phyloP scores from a whole-genome alignment of 371 early-diverging fungal genomes.

The Apophysomyces trapeziformis region DNA sequence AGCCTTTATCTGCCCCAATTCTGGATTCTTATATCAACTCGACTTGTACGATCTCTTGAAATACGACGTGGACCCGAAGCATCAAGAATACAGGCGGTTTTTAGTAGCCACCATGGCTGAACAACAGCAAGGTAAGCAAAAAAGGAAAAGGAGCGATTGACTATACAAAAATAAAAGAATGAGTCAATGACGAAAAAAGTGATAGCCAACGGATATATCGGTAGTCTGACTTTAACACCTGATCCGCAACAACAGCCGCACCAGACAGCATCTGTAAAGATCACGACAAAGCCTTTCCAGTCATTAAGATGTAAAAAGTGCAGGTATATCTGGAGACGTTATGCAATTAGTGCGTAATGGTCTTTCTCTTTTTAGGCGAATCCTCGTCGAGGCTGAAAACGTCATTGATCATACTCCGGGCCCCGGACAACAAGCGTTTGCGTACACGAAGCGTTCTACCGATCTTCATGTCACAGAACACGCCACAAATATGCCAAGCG shows the following conservation, averaged over 20 bases:
- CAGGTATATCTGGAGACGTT: conserved; percentile 20
- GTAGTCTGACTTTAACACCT: conserved; percentile 52
- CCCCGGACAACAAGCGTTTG: conserved; percentile 72
- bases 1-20: conserved; percentile 48
- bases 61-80: conserved; percentile 60
- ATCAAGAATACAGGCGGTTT: conserved; percentile 74
- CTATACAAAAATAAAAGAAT: background rate
- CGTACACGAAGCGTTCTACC: conserved; percentile 69
- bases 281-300: conserved; percentile 25
- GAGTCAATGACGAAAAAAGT: background rate
- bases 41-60: conserved; percentile 49
- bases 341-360: background rate
- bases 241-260: conserved; percentile 42
- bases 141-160: background rate
- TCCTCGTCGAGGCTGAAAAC: conserved; percentile 60
- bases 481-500: conserved; percentile 17
- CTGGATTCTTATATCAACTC: conserved; percentile 48
- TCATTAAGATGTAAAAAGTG: conserved; percentile 57
- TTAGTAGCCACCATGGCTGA: conserved; percentile 60
- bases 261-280: conserved; percentile 14
- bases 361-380: conserved; percentile 44
- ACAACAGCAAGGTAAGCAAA: conserved; percentile 54
- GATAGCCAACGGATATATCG: conserved; percentile 50
- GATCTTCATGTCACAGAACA: conserved; percentile 35
- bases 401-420: conserved; percentile 76